A percentile compares a stretch with the other conserved stretches of the same genome.
These are phyloP conservation scores for Rubus idaeus DNA, from an alignment of 306 rosid genomes.

Conservation along the genomic window DNA sequence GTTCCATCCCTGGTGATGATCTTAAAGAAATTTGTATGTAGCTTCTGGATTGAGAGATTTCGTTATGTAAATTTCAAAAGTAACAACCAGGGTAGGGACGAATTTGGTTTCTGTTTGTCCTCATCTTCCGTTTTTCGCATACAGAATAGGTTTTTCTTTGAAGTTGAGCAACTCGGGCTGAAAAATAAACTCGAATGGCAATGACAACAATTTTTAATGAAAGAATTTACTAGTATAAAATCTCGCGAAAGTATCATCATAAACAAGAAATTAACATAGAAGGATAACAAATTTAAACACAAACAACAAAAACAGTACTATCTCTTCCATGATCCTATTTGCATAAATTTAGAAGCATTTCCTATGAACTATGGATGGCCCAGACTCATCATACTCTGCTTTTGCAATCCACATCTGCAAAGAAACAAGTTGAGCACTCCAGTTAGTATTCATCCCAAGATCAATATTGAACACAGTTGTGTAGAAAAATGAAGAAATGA, in stretches of 20 bases:
- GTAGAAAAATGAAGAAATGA: background rate
- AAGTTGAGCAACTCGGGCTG: background rate
- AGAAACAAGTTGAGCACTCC: background rate
- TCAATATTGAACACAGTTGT: slow-evolving; percentile 1
- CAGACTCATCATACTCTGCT: slow-evolving; percentile 97
- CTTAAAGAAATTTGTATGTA: too few species aligned
- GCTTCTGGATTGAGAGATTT: too few species aligned
- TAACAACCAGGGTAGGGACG: too few species aligned
- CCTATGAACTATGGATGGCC: slow-evolving; percentile 97
- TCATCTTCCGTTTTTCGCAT: background rate
- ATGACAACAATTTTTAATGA: background rate
- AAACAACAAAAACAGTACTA: slow-evolving; percentile 31
- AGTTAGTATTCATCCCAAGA: slow-evolving; percentile 18
- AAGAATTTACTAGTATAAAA: slow-evolving; percentile 42
- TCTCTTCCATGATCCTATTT: slow-evolving; percentile 41
- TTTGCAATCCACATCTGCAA: slow-evolving; percentile 99
- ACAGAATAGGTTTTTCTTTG: background rate
- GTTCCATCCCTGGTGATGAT: background rate
- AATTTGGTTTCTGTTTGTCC: background rate
- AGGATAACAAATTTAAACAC: slow-evolving; percentile 47
- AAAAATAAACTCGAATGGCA: background rate
- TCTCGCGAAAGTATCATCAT: slow-evolving; percentile 49
- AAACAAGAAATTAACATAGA: slow-evolving; percentile 46
- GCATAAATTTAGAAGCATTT: slow-evolving; percentile 77
- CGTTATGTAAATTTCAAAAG: too few species aligned